Evolutionary conservation across 306 rosid genomes (phyloP), one percentile per base, ranked within the genome.

Genomic region (Gastrolobium bilobum): DNA sequence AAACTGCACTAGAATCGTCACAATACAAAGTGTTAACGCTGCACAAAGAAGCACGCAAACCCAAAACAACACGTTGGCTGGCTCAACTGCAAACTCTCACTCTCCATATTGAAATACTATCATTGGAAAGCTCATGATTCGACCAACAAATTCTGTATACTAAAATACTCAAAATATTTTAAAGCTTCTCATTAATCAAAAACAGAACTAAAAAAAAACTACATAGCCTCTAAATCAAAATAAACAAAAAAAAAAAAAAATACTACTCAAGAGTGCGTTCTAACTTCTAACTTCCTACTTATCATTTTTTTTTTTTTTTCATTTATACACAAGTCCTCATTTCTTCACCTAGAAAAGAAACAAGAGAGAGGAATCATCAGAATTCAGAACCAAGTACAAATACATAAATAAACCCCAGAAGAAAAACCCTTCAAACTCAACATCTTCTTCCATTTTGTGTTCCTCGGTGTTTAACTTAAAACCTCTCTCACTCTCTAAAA

Each of bases 241-340:
- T 4, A 44, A 48, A 33, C 6, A 30, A 61, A 78, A 52, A 47
- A 64, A 33, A 73, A 70, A 37, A 52, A 61, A 62, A 31, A 75
- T 43, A 70, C 84, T 82, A 79, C 82, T 52, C 72, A 76, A 73
- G 62, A 84, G 52, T 86, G 75, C 89, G 82, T 79, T 82, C 87
- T 90, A 79, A 81, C 73, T 79, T 82, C 87, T 90, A 79, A 81
- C 73, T 77, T 82, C 83, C 89, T 81, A 77, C 82, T 13, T 62
- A 86, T 84, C 50, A 51, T 75, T 81, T 82, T 68, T 74, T 61
- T 2, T 13, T 20, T 1, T 46, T 30, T 33, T 64, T 76, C 58
- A 26, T 85, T 88, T 94, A 81, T 94, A 90, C 97, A 94, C 81
- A 46, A 60, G 75, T 82, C 80, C 76, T 70, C 63, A 78, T 71